phyloP scores from a whole-genome alignment of 345 rosid genomes.

The Ailanthus altissimus region DNA sequence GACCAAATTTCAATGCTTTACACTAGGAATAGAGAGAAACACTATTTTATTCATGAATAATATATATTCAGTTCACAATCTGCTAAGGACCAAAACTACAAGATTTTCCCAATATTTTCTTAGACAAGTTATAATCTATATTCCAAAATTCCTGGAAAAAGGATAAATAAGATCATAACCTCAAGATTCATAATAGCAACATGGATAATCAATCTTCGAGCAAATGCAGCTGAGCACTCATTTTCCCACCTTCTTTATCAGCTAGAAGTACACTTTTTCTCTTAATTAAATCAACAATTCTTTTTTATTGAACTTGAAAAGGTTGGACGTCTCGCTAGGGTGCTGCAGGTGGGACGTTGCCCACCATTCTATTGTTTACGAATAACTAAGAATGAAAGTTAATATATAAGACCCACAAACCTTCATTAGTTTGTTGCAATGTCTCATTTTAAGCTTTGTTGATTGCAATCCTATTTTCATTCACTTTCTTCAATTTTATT shows the following conservation, averaged over 20 bases:
- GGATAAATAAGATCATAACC: not conserved
- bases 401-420: no score
- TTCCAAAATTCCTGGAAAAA: not conserved
- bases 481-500: no score
- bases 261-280: not conserved
- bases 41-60: not conserved
- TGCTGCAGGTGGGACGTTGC: no score
- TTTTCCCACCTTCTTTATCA: not conserved
- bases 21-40: not conserved
- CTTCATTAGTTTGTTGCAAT: no score
- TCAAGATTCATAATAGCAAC: not conserved
- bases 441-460: no score
- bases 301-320: no score
- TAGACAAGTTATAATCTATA: no score
- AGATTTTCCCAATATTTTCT: not conserved
- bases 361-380: no score
- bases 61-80: not conserved
- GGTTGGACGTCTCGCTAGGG: no score
- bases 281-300: not conserved
- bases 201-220: constrained; percentile 12
- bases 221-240: constrained; percentile 7
- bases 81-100: constrained; percentile 5
- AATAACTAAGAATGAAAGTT: no score
- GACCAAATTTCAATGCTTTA: not conserved
- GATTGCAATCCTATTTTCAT: no score